These are phyloP conservation scores for Xylariaceae sp. DNA, from an alignment of 2,329 filamentous ascomycete species.

Conservation along the genomic window DNA sequence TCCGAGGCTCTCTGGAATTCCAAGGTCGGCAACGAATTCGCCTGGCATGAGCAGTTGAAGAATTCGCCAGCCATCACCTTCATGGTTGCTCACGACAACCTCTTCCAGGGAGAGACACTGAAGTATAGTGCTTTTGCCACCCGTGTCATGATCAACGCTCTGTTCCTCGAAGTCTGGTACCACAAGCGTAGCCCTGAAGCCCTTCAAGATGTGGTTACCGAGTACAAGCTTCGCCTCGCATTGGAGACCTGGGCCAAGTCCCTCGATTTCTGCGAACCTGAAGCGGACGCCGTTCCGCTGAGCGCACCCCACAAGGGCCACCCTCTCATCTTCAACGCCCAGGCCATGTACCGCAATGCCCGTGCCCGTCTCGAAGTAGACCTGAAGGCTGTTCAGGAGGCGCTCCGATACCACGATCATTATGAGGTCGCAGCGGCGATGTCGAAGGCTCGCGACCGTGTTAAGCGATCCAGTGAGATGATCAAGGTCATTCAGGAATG, in stretches of 20 bases:
- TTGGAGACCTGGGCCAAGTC: slow-evolving; percentile 99
- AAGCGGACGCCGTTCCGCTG: slow-evolving; percentile 79
- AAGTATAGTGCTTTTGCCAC: slow-evolving; percentile 96
- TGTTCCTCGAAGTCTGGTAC: slow-evolving; percentile 98
- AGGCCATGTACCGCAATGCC: slow-evolving; percentile 94
- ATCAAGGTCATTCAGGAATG: slow-evolving; percentile 97
- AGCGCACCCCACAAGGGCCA: slow-evolving; percentile 95
- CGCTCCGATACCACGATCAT: slow-evolving; percentile 90
- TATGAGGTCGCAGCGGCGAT: slow-evolving; percentile 96
- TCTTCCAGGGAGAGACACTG: slow-evolving; percentile 87
- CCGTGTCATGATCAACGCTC: slow-evolving; percentile 95
- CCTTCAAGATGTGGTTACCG: slow-evolving; percentile 92
- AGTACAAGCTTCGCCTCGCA: slow-evolving; percentile 93
- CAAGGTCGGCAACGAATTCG: slow-evolving; percentile 67
- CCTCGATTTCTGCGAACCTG: slow-evolving; percentile 85
- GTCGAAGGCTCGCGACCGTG: slow-evolving; percentile 87
- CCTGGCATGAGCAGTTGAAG: slow-evolving; percentile 77
- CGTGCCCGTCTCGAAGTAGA: slow-evolving; percentile 90
- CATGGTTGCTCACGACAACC: slow-evolving; percentile 86
- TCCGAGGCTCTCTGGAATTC: slow-evolving; percentile 94
- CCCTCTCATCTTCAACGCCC: slow-evolving; percentile 94
- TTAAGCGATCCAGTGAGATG: slow-evolving; percentile 95
- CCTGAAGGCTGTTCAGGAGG: slow-evolving; percentile 91
- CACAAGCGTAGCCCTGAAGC: slow-evolving; percentile 98
- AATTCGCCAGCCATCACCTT: slow-evolving; percentile 74